Evolutionary conservation across 2,329 filamentous ascomycete species (phyloP).

Genomic region (Clonostachys rosea): DNA sequence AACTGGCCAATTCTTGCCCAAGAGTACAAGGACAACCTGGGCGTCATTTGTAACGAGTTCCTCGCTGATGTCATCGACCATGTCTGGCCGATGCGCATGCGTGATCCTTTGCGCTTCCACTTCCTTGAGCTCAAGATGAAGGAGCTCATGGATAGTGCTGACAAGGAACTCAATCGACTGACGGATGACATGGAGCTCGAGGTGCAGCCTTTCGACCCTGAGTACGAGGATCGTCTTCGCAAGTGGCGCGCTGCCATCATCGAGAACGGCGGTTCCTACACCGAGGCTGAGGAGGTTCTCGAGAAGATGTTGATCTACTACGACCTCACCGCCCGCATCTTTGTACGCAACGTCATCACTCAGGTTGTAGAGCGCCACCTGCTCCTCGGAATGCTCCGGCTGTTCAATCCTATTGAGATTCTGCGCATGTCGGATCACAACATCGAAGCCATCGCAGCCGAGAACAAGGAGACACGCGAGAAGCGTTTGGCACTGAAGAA

Average conservation of each 20-base stretch:
- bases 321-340: slow-evolving; percentile 45
- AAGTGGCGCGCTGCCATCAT: slow-evolving; percentile 37
- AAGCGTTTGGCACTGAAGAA: slow-evolving; percentile 38
- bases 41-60: slow-evolving; percentile 50
- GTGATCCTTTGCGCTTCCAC: slow-evolving; percentile 40
- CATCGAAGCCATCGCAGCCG: slow-evolving; percentile 45
- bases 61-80: slow-evolving; percentile 45
- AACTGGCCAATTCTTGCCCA: slow-evolving; percentile 47
- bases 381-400: slow-evolving; percentile 43
- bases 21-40: slow-evolving; percentile 49
- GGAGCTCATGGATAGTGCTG: slow-evolving; percentile 37
- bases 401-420: slow-evolving; percentile 49
- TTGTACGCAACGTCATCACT: slow-evolving; percentile 46
- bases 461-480: slow-evolving; percentile 48
- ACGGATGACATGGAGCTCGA: slow-evolving; percentile 47
- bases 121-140: slow-evolving; percentile 45
- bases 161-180: slow-evolving; percentile 37
- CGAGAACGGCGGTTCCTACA: slow-evolving; percentile 38
- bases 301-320: slow-evolving; percentile 55
- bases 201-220: slow-evolving; percentile 47
- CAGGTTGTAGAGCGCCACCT: slow-evolving; percentile 47
- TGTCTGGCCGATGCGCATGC: slow-evolving; percentile 45
- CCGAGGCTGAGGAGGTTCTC: slow-evolving; percentile 45
- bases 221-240: slow-evolving; percentile 45
- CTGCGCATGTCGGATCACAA: slow-evolving; percentile 36